Evolutionary conservation across 495 filamentous ascomycete species (phyloP).

Genomic region (Aspergillus homomorphus): DNA sequence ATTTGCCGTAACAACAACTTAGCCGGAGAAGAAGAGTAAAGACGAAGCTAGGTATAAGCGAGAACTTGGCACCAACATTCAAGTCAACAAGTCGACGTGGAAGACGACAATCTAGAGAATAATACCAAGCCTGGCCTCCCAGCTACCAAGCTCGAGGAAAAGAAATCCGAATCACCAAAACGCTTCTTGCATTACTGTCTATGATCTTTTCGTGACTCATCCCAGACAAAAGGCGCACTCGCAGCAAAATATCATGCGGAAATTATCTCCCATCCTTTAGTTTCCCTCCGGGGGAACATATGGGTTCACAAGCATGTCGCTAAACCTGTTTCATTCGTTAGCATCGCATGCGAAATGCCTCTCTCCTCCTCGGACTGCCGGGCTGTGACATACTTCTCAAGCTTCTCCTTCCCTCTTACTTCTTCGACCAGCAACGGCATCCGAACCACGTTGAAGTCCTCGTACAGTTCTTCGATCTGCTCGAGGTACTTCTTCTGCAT

Average conservation of each 20-base stretch:
- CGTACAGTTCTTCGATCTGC: constrained; percentile 97
- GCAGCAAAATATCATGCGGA: constrained; percentile 5
- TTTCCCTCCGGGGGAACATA: constrained; percentile 71
- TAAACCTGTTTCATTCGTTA: constrained; percentile 54
- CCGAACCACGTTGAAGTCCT: constrained; percentile 98
- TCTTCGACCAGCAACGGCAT: constrained; percentile 96
- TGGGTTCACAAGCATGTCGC: constrained; percentile 85
- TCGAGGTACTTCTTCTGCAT: constrained; percentile 99
- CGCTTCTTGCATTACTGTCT: constrained; percentile 43
- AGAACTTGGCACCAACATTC: neutral
- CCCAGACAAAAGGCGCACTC: constrained; percentile 19
- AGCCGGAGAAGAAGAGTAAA: neutral
- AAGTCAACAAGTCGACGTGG: neutral
- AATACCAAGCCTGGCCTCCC: neutral
- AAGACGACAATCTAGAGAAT: too few relatives aligned
- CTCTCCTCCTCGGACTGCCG: neutral
- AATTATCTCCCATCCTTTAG: constrained; percentile 18
- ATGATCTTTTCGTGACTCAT: constrained; percentile 48
- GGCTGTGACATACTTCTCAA: constrained; percentile 63
- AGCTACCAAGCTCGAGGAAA: constrained; percentile 2
- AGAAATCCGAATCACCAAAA: constrained; percentile 6
- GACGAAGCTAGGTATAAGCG: neutral
- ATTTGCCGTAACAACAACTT: too few relatives aligned
- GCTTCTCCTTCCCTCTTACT: constrained; percentile 87
- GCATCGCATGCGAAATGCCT: constrained; percentile 16